Percentiles rank a stretch among this genome's conserved stretches.
Evolutionary conservation across 2,329 filamentous ascomycete genomes (phyloP).

Genomic region (Thielaviopsis populi): DNA sequence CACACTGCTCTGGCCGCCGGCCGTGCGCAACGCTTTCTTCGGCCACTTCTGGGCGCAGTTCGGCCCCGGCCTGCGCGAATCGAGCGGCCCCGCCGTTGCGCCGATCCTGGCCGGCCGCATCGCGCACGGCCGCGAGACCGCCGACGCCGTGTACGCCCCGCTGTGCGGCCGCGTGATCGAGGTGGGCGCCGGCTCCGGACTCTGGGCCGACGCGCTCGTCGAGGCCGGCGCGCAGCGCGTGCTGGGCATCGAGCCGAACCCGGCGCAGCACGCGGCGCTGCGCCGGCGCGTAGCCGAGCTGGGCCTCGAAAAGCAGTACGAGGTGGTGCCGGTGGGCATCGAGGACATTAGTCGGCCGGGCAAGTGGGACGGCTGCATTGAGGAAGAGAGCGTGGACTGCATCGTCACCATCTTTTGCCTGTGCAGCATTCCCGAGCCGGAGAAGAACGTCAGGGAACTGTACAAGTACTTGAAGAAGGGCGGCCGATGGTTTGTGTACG

Average conservation of each 20-base stretch:
- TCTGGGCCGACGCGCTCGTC: slow-evolving; percentile 43
- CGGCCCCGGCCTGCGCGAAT: slow-evolving; percentile 35
- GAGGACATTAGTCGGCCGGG: slow-evolving; percentile 35
- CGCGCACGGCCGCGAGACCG: slow-evolving; percentile 25
- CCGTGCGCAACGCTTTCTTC: slow-evolving; percentile 41
- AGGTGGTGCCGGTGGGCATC: slow-evolving; percentile 47
- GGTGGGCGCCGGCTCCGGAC: slow-evolving; percentile 45
- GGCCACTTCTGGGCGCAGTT: slow-evolving; percentile 42
- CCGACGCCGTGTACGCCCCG: slow-evolving; percentile 24
- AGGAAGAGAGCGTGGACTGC: slow-evolving; percentile 39
- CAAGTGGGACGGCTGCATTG: slow-evolving; percentile 32
- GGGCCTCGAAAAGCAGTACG: slow-evolving; percentile 42
- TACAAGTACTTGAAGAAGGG: slow-evolving; percentile 45
- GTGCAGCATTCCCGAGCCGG: slow-evolving; percentile 47
- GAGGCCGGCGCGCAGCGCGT: slow-evolving; percentile 27
- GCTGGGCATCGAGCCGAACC: slow-evolving; percentile 51
- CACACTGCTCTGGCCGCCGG: slow-evolving; percentile 28
- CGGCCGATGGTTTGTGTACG: slow-evolving; percentile 47
- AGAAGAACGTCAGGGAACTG: slow-evolving; percentile 38
- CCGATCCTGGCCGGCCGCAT: slow-evolving; percentile 40
- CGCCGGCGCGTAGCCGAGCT: slow-evolving; percentile 32
- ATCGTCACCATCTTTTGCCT: slow-evolving; percentile 47
- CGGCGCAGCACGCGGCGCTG: slow-evolving; percentile 35
- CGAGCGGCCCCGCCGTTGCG: slow-evolving; percentile 30
- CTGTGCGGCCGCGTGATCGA: slow-evolving; percentile 42